Evolutionary conservation across 495 filamentous ascomycete species (phyloP), one percentile per base, ranked within the genome.

Genomic region (Cladorrhinum samala): DNA sequence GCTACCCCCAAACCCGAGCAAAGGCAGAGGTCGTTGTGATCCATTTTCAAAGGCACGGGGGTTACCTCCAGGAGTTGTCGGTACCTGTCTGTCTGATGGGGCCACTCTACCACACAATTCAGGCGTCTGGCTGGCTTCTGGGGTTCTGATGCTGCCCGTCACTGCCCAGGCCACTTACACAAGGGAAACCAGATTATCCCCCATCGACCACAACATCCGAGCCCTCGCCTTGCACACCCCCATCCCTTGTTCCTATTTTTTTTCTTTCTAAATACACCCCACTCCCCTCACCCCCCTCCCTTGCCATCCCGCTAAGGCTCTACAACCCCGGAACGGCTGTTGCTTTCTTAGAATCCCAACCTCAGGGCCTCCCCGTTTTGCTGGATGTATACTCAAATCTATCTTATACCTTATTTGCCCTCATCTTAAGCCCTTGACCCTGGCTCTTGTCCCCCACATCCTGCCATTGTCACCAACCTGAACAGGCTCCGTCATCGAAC

Each of bases 41-140:
- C 40, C 47, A 9, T 38, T n/a, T 40, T 46, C 46, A 49, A 55
- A 44, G 17, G 44, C 54, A n/a, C 19, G 49, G n/a, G 50, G 61
- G 40, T 42, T 48, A 48, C 47, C 18, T 56, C 42, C 43, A 46
- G 45, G 13, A 42, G 44, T 41, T 44, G 49, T 46, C 44, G 45
- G 50, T 52, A 53, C 39, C 39, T 41, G 8, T 18, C 14, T 37
- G 30, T 56, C 39, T 57, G 52, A 33, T 44, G 52, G 54, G 45
- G 47, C 41, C 38, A 49, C 19, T 46, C 37, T 58, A 56, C 59
- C 50, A 23, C 20, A 44, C 43, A 58, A 38, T 30, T 37, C 52
- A 42, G 45, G 53, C 59, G 62, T 65, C 62, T 65, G 62, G 62
- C 52, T 52, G 55, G 25, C 49, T 51, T 56, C 39, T 60, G 54